phyloP scores from a whole-genome alignment of 208 protist species.

The Leishmania mexicana region DNA sequence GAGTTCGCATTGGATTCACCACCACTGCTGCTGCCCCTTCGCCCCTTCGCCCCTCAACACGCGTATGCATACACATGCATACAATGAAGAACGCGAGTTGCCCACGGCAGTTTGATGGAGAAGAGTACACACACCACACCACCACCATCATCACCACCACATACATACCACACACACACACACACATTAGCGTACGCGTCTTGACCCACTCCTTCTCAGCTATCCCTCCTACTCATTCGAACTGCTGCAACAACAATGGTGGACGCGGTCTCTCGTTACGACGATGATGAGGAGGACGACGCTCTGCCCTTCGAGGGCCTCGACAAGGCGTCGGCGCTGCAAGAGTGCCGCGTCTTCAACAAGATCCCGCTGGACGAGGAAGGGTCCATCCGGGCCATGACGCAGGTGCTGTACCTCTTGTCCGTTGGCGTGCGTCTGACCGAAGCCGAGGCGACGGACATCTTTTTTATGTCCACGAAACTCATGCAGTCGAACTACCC shows the following conservation, averaged over 20 bases:
- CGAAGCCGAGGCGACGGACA: slow-evolving; percentile 94
- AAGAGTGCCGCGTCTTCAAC: slow-evolving; percentile 96
- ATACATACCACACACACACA: slow-evolving; percentile 1
- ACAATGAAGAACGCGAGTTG: neutral
- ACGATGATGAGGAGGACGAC: slow-evolving; percentile 84
- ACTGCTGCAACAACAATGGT: slow-evolving; percentile 13
- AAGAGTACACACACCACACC: neutral
- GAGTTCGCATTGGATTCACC: neutral
- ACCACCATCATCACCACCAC: neutral
- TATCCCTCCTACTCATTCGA: neutral
- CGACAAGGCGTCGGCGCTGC: slow-evolving; percentile 95
- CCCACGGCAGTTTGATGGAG: neutral
- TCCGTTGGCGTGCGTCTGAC: slow-evolving; percentile 93
- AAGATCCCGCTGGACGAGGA: slow-evolving; percentile 87
- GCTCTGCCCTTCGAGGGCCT: slow-evolving; percentile 91
- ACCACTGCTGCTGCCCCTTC: neutral
- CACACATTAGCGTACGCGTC: neutral
- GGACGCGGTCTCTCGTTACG: slow-evolving; percentile 38
- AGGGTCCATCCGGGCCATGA: slow-evolving; percentile 90
- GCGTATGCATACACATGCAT: neutral
- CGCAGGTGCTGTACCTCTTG: slow-evolving; percentile 96
- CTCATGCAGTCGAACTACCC: slow-evolving; percentile 97
- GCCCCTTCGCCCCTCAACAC: neutral
- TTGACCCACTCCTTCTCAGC: neutral
- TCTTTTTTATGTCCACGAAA: slow-evolving; percentile 99